Evolutionary conservation across 139 green algal genomes (phyloP).

Genomic region (Chlamydomonas sphaeroides): DNA sequence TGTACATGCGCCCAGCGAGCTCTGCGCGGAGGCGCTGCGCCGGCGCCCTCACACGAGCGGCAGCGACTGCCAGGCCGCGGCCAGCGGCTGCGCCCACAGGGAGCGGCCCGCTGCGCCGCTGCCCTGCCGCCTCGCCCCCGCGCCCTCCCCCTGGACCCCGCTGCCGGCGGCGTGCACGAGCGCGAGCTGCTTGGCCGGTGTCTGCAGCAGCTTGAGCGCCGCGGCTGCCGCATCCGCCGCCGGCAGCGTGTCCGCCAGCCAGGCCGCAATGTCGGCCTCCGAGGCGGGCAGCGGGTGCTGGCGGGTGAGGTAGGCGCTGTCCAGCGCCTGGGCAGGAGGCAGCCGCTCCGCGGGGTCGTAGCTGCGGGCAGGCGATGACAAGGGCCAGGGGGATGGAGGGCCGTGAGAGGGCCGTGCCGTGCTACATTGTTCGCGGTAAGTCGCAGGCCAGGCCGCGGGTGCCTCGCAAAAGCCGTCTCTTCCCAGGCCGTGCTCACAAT

Average conservation of each 20-base stretch:
- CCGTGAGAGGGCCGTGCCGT: no score
- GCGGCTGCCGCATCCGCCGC: neutral
- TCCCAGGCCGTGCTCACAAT: no score
- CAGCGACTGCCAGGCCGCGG: neutral
- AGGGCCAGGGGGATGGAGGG: neutral
- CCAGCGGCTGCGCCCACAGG: neutral
- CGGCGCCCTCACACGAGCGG: constrained; percentile 6
- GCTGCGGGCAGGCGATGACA: no score
- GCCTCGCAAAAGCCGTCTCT: no score
- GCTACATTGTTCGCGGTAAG: no score
- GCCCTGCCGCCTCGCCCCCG: no score
- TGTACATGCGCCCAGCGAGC: no score
- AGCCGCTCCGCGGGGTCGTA: constrained; percentile 41
- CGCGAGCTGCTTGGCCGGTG: neutral
- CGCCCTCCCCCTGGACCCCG: neutral
- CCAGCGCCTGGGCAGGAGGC: neutral
- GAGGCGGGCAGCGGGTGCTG: constrained; percentile 11
- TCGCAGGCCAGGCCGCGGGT: no score
- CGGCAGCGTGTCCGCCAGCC: neutral
- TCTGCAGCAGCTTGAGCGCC: neutral
- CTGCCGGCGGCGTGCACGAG: no score
- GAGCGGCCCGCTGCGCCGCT: neutral
- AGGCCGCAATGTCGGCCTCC: constrained; percentile 5
- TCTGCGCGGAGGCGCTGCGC: no score
- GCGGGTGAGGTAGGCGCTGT: constrained; percentile 12